These are phyloP conservation scores for Carex arenaria DNA, from an alignment of 202 grass and related monocot genomes.

Conservation along the genomic window DNA sequence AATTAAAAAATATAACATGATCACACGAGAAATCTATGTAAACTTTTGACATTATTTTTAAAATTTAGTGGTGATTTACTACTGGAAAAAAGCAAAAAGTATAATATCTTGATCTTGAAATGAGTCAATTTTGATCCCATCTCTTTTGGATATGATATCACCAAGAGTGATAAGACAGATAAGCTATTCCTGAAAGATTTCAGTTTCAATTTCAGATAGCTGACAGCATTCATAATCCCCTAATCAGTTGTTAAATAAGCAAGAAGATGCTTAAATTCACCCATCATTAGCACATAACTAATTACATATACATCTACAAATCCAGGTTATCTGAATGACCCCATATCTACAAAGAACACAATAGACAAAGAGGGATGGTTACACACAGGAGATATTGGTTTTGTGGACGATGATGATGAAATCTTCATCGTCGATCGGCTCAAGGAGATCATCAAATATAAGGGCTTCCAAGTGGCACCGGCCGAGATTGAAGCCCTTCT, in stretches of 20 bases:
- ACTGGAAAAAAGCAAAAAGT: not conserved
- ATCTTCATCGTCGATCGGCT: conserved; percentile 97
- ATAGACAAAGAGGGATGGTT: conserved; percentile 91
- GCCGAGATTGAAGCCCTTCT: conserved; percentile 93
- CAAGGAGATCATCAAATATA: conserved; percentile 98
- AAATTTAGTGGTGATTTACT: not conserved
- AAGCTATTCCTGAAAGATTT: not conserved
- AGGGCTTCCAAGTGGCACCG: conserved; percentile 91
- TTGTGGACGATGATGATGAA: conserved; percentile 73
- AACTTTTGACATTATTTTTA: not conserved
- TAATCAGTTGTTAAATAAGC: not conserved
- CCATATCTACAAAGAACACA: conserved; percentile 67
- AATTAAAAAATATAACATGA: not conserved
- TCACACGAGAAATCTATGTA: not conserved
- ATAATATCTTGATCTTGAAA: not conserved
- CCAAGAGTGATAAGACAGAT: not conserved
- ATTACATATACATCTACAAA: not conserved
- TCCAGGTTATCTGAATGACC: conserved; percentile 85
- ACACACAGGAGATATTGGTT: conserved; percentile 89
- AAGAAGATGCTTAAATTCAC: not conserved
- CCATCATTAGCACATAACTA: not conserved
- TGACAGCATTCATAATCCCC: not conserved
- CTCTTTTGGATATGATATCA: not conserved
- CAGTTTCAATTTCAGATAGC: not conserved
- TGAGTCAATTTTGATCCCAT: not conserved